Evolutionary conservation across 192 early-diverging fungal species (phyloP), one percentile per base, ranked within the genome.

Genomic region (Polychytrium aggregatum): DNA sequence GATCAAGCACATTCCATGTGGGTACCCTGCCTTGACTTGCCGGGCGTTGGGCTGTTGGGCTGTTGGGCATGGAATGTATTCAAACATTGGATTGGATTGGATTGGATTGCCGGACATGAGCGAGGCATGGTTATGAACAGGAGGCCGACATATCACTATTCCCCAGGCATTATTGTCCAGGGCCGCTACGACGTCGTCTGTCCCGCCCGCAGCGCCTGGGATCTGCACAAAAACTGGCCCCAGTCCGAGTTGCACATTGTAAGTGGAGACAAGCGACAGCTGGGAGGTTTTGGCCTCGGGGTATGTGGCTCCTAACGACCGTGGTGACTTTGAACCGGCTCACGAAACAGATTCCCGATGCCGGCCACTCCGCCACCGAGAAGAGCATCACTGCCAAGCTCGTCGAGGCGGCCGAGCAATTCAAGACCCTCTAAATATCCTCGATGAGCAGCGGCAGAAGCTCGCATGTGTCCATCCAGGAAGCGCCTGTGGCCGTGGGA

Each of bases 341-440:
- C n/a, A n/a, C n/a, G n/a, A n/a, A n/a, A n/a, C 25, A 53, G 50
- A 40, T 56, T 40, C 44, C 64, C 1, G 67, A 73, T 52, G 64
- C 71, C 16, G 83, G 83, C 16, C 83, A 85, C 45, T 72, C 70
- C 28, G 83, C 81, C 10, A 76, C 62, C 55, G 83, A 82, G 57
- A 22, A 49, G 3, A 67, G 57, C 6, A 79, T 63, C 21, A 62
- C 65, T 5, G 56, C 64, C 7, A 41, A 57, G 38, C 62, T 84
- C 8, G 72, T 82, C n/a, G 59, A 65, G 37, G 71, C 73, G 26
- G 64, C 76, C 9, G 76, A 84, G 36, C 75, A 76, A 60, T 82
- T 70, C 57, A 75, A 64, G 6, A 33, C 40, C 5, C 17, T 24
- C 18, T 41, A n/a, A 24, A n/a, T n/a, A n/a, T n/a, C n/a, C n/a